These are phyloP conservation scores for Aspergillus fumigatiaffinis DNA, from an alignment of 2,329 filamentous ascomycete species.

Conservation along the genomic window DNA sequence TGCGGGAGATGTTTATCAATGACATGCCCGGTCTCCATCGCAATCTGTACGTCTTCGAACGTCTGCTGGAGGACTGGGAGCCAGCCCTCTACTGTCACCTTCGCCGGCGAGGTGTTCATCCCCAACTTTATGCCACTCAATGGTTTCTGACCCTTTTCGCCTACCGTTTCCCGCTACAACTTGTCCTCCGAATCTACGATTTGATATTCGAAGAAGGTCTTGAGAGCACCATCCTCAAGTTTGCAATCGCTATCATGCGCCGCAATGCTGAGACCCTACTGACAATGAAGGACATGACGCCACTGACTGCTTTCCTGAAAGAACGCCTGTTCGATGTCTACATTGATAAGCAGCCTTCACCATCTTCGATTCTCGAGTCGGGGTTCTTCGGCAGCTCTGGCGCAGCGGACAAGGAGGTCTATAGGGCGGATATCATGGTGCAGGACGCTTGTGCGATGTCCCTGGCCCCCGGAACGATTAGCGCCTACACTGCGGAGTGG, in stretches of 20 bases:
- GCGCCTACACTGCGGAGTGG: slow-evolving; percentile 80
- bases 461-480: slow-evolving; percentile 77
- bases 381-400: slow-evolving; percentile 95
- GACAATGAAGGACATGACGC: slow-evolving; percentile 83
- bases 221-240: slow-evolving; percentile 82
- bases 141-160: slow-evolving; percentile 99
- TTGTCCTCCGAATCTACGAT: slow-evolving; percentile 95
- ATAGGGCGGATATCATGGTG: slow-evolving; percentile 88
- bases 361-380: slow-evolving; percentile 89
- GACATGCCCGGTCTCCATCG: slow-evolving; percentile 97
- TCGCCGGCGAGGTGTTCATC: slow-evolving; percentile 77
- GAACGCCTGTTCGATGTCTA: slow-evolving; percentile 95
- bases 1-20: slow-evolving; percentile 87
- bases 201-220: slow-evolving; percentile 90
- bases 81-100: slow-evolving; percentile 94
- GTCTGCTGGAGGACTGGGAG: slow-evolving; percentile 87
- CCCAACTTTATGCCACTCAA: slow-evolving; percentile 93
- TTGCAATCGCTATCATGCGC: slow-evolving; percentile 92
- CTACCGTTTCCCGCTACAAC: slow-evolving; percentile 92
- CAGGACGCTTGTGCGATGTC: slow-evolving; percentile 87
- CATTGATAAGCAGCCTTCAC: slow-evolving; percentile 87
- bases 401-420: slow-evolving; percentile 87
- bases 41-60: slow-evolving; percentile 91
- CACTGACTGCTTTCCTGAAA: slow-evolving; percentile 84
- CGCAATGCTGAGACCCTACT: slow-evolving; percentile 80